These are phyloP conservation scores for Fusarium sp. DNA, from an alignment of 2,329 filamentous ascomycete genomes.

Conservation along the genomic window DNA sequence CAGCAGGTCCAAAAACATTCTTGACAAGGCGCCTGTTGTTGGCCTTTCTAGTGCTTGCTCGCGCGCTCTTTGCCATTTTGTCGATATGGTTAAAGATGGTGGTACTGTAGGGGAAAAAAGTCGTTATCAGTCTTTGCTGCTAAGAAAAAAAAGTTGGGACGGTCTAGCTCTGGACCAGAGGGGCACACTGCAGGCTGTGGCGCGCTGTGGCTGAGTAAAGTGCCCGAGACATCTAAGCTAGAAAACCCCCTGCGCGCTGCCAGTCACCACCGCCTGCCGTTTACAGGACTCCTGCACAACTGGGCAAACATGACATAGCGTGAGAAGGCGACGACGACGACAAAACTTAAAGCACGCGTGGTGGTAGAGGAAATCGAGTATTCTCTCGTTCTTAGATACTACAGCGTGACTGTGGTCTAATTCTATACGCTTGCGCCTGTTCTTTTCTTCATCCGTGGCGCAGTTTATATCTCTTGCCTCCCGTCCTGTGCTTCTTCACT, in stretches of 20 bases:
- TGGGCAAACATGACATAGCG: constrained; percentile 47
- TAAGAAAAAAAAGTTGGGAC: constrained; percentile 45
- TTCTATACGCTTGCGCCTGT: background rate
- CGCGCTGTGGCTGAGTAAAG: constrained; percentile 28
- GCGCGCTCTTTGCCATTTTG: constrained; percentile 87
- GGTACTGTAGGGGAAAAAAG: constrained; percentile 9
- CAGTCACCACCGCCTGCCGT: constrained; percentile 43
- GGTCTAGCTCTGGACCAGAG: background rate
- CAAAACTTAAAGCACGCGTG: constrained; percentile 24
- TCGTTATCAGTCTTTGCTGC: constrained; percentile 32
- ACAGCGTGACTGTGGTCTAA: background rate
- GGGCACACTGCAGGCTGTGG: constrained; percentile 31
- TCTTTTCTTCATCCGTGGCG: constrained; percentile 8
- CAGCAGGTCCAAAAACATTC: constrained; percentile 85
- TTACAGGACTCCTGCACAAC: constrained; percentile 20
- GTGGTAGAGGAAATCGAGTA: constrained; percentile 31
- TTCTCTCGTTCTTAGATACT: background rate
- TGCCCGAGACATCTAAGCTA: background rate
- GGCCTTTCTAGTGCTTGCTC: constrained; percentile 82
- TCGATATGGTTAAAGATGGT: constrained; percentile 25
- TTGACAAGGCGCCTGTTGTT: constrained; percentile 86
- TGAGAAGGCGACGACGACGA: constrained; percentile 28
- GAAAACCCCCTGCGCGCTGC: constrained; percentile 29
- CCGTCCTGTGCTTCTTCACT: background rate
- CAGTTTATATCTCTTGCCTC: constrained; percentile 12